Percentiles rank a stretch among this genome's conserved stretches.
Evolutionary conservation across 2,329 filamentous ascomycete genomes (phyloP).

Genomic region (Colletotrichum viniferum): DNA sequence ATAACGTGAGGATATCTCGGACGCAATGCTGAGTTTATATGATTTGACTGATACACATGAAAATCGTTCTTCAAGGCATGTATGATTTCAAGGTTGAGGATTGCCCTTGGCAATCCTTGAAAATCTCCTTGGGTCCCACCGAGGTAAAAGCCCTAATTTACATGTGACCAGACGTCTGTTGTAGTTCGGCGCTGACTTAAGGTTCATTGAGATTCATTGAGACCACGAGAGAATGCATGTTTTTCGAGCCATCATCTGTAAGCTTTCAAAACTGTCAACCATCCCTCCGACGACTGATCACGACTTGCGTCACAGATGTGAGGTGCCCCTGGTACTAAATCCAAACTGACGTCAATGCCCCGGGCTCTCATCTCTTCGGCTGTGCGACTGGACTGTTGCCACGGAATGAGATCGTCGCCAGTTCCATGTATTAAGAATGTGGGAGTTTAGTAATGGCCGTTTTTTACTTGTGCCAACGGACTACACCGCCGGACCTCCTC

Average conservation of each 20-base stretch:
- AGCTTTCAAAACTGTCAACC: background rate
- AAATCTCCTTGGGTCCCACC: no score
- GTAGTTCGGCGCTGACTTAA: background rate
- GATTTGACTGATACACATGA: no score
- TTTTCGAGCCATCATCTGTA: background rate
- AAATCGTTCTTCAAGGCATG: no score
- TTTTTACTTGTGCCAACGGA: constrained; percentile 11
- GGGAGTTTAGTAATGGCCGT: background rate
- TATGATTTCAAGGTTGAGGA: no score
- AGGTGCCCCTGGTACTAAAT: background rate
- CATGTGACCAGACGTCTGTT: no score
- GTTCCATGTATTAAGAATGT: constrained; percentile 18
- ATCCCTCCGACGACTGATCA: background rate
- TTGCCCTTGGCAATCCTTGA: no score
- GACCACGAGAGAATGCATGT: background rate
- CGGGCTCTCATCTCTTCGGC: background rate
- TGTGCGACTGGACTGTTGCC: constrained; percentile 2
- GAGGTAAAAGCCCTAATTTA: no score
- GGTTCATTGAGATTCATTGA: background rate
- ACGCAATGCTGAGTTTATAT: no score
- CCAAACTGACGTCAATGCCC: background rate
- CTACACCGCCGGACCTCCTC: constrained; percentile 10
- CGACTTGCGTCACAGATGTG: constrained; percentile 1
- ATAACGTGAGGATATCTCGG: no score
- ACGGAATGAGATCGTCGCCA: constrained; percentile 14